Conservation (phyloP, 352 stramenopile genomes). For the Phytopythium oedochilum region DNA sequence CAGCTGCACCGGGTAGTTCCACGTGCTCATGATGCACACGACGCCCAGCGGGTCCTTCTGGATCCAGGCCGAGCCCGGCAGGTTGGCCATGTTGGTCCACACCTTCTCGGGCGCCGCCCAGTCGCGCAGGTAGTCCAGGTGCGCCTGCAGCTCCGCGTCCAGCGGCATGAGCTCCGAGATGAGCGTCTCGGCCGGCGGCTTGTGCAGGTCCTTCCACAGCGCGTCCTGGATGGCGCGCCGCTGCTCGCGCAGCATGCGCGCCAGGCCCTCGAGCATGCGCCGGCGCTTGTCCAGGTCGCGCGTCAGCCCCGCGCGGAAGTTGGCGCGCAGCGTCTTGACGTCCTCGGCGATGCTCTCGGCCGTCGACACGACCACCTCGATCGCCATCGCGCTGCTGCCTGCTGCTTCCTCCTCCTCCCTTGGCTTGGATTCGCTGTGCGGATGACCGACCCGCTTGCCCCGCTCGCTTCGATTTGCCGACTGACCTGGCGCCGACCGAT, state of each 20-base stretch:
- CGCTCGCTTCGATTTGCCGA: neutral
- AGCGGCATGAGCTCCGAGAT: constrained; percentile 50
- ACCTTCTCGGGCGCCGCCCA: constrained; percentile 51
- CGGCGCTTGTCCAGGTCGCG: constrained; percentile 35
- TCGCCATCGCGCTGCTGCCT: neutral
- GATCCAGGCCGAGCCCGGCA: constrained; percentile 48
- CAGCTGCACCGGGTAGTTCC: constrained; percentile 89
- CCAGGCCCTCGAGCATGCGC: constrained; percentile 37
- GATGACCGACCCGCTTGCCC: neutral
- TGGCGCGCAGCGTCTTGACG: constrained; percentile 39
- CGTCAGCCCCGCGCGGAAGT: constrained; percentile 45
- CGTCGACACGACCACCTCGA: constrained; percentile 8
- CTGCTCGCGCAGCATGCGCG: constrained; percentile 43
- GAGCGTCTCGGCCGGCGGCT: constrained; percentile 57
- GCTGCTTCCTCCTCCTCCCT: neutral
- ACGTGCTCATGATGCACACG: constrained; percentile 84
- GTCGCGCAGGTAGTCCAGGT: constrained; percentile 54
- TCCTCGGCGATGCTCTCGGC: constrained; percentile 33
- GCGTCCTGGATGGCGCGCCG: constrained; percentile 38
- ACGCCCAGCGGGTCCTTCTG: constrained; percentile 73
- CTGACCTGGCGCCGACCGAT: no score
- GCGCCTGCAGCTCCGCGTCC: constrained; percentile 53
- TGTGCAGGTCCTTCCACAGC: constrained; percentile 60
- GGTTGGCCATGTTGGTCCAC: constrained; percentile 43
- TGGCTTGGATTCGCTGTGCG: neutral